These are phyloP conservation scores for Blastocystis sp. DNA, from an alignment of 352 stramenopile species.

Conservation along the genomic window DNA sequence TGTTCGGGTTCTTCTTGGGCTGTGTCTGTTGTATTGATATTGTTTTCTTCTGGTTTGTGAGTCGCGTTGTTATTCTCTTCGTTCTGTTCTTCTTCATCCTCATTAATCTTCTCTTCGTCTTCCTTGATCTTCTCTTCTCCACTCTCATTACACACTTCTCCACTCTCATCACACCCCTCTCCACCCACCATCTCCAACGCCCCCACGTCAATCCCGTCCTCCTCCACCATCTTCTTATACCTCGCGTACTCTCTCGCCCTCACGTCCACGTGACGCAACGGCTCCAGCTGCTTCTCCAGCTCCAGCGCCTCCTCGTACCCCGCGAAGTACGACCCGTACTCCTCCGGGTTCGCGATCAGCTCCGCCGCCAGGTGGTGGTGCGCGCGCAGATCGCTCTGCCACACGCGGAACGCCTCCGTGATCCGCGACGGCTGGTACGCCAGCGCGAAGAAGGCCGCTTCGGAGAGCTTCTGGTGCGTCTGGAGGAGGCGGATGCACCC, in stretches of 20 bases:
- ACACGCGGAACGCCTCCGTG: constrained; percentile 87
- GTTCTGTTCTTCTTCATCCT: constrained; percentile 12
- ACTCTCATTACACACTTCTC: neutral
- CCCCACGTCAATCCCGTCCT: constrained; percentile 16
- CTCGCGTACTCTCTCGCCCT: constrained; percentile 83
- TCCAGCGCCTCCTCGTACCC: constrained; percentile 91
- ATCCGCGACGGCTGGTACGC: constrained; percentile 95
- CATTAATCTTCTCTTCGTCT: neutral
- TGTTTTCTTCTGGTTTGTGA: constrained; percentile 33
- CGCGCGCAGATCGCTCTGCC: constrained; percentile 85
- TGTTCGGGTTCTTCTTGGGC: neutral
- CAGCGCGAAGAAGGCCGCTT: constrained; percentile 96
- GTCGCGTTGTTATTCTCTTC: too few species aligned
- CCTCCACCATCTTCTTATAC: constrained; percentile 60
- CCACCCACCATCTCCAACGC: constrained; percentile 11
- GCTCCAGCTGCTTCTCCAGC: constrained; percentile 89
- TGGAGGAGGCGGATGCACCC: constrained; percentile 93
- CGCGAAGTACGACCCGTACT: constrained; percentile 91
- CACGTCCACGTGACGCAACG: constrained; percentile 81
- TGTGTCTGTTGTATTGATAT: neutral
- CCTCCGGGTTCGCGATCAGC: constrained; percentile 88
- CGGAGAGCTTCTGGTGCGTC: constrained; percentile 90
- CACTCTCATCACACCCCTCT: neutral
- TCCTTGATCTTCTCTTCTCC: constrained; percentile 15
- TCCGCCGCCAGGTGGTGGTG: constrained; percentile 89